Base-by-base conservation (phyloP, 805 yeast species). In the Lachancea sp. region DNA sequence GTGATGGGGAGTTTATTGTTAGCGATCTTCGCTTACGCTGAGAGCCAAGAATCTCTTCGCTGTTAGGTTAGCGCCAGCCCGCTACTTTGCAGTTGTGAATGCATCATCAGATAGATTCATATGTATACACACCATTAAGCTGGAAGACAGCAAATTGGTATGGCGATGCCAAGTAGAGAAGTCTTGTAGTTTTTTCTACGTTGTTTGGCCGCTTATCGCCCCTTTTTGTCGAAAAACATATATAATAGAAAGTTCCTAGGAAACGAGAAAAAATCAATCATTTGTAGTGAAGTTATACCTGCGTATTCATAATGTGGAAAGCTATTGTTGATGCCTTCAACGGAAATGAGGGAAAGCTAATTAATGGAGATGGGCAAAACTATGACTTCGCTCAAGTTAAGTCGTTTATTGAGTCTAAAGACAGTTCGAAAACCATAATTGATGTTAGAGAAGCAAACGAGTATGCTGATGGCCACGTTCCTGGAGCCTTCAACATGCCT, bases 361-460 rank as follows among this genome's bases (percentile, higher is more conserved):
- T n/a, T 9, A 32, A 34, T 17, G 82, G 83, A 37, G 71, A 69
- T 43, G 47, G 62, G 24, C 78, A 77, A 56, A 61, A 63, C 22
- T 83, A 77, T 57, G 65, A 71, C 11, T 36, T 36, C 16, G 25
- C 17, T 11, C 73, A 71, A 11, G 68, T 83, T 52, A 69, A 72
- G 50, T 56, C 64, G 9, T 52, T 82, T 13, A 67, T 70, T 12
- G 45, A 43, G 11, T 45, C 61, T 23, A 69, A 69, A 1, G 66
- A 64, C 36, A 68, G 74, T 18, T 64, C 69, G 12, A 58, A 69
- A 8, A 71, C 82, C 15, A 64, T 87, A 25, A 76, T 87, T 15
- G 96, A 88, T 56, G 95, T 82, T 20, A 77, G 96, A 57, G 96
- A 88, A 65, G 95, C 95, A 6, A 72, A 72, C 31, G 96, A 88